Conservation (phyloP, 805 yeast species). For the Wickerhamomyces rabaulensis region DNA sequence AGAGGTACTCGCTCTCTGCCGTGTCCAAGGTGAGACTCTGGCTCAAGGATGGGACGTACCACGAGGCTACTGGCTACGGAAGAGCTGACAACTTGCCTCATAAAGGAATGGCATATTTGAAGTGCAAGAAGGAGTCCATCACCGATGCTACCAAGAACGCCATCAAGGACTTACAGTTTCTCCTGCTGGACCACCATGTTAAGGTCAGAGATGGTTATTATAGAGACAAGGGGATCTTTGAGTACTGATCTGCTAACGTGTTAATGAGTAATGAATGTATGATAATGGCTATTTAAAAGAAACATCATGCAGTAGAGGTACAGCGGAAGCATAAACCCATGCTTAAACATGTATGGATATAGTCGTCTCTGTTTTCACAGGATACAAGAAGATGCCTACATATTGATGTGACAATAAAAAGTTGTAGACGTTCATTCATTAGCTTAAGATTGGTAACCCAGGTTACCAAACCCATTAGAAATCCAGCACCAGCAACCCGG, state of each 20-base stretch:
- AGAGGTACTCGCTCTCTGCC: constrained; percentile 23
- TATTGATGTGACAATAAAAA: no score
- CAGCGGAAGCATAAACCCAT: no score
- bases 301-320: no score
- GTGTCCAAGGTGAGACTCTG: constrained; percentile 57
- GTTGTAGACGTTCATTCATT: no score
- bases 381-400: no score
- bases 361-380: no score
- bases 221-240: constrained; percentile 26
- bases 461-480: no score
- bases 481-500: constrained; percentile 54
- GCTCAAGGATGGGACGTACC: constrained; percentile 75
- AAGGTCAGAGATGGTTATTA: constrained; percentile 30
- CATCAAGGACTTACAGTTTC: constrained; percentile 72
- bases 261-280: neutral
- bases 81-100: constrained; percentile 55
- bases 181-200: constrained; percentile 32
- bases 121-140: constrained; percentile 80
- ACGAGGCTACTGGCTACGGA: constrained; percentile 76
- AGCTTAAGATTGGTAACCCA: no score
- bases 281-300: neutral
- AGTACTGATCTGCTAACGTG: constrained; percentile 3
- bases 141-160: constrained; percentile 80
- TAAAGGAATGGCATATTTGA: constrained; percentile 69
- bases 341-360: no score